Evolutionary conservation across 495 filamentous ascomycete species (phyloP), one percentile per base, ranked within the genome.

Genomic region (Aspergillus panamensis): DNA sequence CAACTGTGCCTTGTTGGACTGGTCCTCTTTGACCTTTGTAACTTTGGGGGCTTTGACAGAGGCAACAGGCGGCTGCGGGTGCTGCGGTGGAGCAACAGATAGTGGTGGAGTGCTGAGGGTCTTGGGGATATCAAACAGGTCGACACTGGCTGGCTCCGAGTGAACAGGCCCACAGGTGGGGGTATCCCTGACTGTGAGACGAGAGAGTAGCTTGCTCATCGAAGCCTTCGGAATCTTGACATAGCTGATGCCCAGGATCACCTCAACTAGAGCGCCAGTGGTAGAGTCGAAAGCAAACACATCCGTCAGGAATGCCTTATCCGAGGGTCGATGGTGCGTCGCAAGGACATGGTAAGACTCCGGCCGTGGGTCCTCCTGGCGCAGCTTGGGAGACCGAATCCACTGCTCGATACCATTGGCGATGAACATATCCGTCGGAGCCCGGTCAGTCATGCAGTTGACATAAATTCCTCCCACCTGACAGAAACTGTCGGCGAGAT

Each of bases 231-330:
- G 8, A n/a, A 29, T n/a, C 25, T 31, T 21, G n/a, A 55, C 57
- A 55, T 74, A 80, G 6, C 64, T 62, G 21, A 80, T 66, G 8
- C 77, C 77, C 21, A 77, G 62, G 16, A 77, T 73, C 6, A 70
- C 74, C 56, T 78, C 74, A 13, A 44, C 48, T n/a, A 69, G 19
- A 9, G 40, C 29, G 2, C 62, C 59, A 25, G 42, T 47, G 5
- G 48, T 12, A 8, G 64, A 50, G 49, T 69, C 56, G 37, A 69
- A 69, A 4, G 59, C 57, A 45, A 69, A 69, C 5, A 69, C 20
- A 43, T 69, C 66, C 3, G 54, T 64, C 13, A 57, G 8, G 47
- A 47, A 66, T 12, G 29, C 21, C 33, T 50, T 53, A 0, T 66
- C 55, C 0, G 50, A 49, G 8, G 43, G 14, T 3, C 44, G 61